Conservation (phyloP, 2,329 filamentous ascomycete genomes). For the Phyllosticta citriasiana region DNA sequence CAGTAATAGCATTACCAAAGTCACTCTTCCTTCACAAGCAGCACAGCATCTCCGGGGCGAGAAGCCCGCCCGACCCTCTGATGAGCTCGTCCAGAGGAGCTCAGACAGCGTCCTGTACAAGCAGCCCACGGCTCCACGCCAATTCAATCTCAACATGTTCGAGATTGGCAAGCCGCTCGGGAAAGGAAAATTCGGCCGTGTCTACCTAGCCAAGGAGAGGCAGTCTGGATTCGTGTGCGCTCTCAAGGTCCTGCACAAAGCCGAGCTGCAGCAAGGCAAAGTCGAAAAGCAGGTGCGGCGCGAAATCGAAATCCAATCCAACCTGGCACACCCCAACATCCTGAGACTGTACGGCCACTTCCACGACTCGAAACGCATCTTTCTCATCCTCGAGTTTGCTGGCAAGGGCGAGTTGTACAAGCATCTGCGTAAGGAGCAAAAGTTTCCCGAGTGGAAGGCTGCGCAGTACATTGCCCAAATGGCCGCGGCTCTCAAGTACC, state of each 20-base stretch:
- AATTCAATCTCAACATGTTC: conserved; percentile 88
- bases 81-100: conserved; percentile 18
- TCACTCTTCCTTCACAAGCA: conserved; percentile 58
- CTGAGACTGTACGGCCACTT: conserved; percentile 78
- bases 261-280: conserved; percentile 66
- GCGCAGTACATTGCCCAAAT: conserved; percentile 84
- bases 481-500: conserved; percentile 79
- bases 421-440: conserved; percentile 65
- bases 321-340: conserved; percentile 78
- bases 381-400: conserved; percentile 79
- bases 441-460: conserved; percentile 78
- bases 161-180: conserved; percentile 80
- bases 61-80: conserved; percentile 23
- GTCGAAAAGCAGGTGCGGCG: conserved; percentile 81
- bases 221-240: conserved; percentile 74
- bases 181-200: conserved; percentile 79
- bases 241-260: conserved; percentile 78
- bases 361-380: conserved; percentile 79
- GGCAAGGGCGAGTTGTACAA: conserved; percentile 83
- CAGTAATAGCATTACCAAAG: conserved; percentile 43
- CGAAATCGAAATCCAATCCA: conserved; percentile 84
- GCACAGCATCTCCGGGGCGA: conserved; percentile 37
- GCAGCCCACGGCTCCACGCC: conserved; percentile 28
- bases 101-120: conserved; percentile 36
- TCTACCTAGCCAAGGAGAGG: conserved; percentile 75